Base-by-base conservation (phyloP, 495 filamentous ascomycete species). In the Penicillium pancosmium region DNA sequence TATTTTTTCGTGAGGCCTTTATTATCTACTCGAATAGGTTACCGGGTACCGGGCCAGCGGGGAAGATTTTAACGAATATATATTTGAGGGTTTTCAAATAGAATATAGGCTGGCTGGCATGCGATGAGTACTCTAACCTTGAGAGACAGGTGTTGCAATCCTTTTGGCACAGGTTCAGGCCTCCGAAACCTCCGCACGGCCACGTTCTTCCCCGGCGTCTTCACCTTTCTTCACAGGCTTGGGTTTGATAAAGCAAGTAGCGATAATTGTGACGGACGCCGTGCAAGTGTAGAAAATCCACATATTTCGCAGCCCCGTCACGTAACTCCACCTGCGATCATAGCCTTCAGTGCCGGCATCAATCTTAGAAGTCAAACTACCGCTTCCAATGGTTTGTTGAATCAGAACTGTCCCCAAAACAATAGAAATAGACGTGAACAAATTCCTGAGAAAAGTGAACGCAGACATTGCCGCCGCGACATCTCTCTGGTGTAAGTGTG, bases 361-460 rank as follows among this genome's bases (percentile, higher is more conserved):
- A 38, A 38, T 38, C 36, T 4, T 38, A 38, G 36, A 13, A 50
- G 34, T 53, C 4, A 53, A 16, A 36, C 33, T 53, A 10, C 50
- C 50, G 19, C 50, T 36, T 16, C 33, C 27, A 36, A 53, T 21
- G 13, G 4, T 53, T 6, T 40, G 12, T 31, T 53, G 50, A 40
- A 53, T 35, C 34, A 53, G 34, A 36, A 80, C 78, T 23, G 73
- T 72, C 33, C 78, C 78, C 23, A 80, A 55, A 19, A 80, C 78
- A 38, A 80, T 66, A 18, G 73, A 73, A 15, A 79, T 60, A 1
- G 70, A 53, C 9, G 70, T 71, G 2, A 68, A 59, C 35, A 81
- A 56, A 38, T 70, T 64, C 21, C 78, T 59, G 6, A 73, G 48
- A 44, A 80, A 79, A 15, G 66, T 62, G 38, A 79, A 70, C 1